Percentiles rank a stretch among this genome's conserved stretches.
Conservation (phyloP, 2,329 filamentous ascomycete species). For the Chaetomiaceae sp. region DNA sequence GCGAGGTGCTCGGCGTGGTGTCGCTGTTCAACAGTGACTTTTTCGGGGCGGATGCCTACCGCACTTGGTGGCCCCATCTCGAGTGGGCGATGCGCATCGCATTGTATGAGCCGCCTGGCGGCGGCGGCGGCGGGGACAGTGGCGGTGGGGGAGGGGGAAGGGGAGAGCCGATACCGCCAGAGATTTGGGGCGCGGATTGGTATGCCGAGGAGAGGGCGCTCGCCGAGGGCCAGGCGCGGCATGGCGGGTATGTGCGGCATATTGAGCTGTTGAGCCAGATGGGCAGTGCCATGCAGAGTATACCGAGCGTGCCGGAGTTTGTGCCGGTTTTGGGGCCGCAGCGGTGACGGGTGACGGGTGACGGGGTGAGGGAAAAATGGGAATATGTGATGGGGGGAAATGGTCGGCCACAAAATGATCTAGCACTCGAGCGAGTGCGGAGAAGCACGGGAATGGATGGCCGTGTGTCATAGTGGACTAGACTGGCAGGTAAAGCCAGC, state of each 20-base stretch:
- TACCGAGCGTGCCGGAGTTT: constrained; percentile 27
- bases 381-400: neutral
- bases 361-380: neutral
- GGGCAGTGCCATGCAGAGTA: constrained; percentile 31
- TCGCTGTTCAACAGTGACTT: constrained; percentile 55
- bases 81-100: constrained; percentile 59
- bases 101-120: constrained; percentile 45
- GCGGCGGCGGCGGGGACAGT: neutral
- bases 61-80: constrained; percentile 56
- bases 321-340: constrained; percentile 17
- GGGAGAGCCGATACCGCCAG: constrained; percentile 48
- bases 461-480: no score
- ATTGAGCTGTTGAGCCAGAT: constrained; percentile 45
- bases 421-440: no score
- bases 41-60: constrained; percentile 35
- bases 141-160: constrained; percentile 17
- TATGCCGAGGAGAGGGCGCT: constrained; percentile 40
- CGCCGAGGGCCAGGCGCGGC: constrained; percentile 29
- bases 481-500: no score
- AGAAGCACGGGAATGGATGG: no score
- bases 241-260: constrained; percentile 37
- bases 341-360: neutral
- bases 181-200: constrained; percentile 54
- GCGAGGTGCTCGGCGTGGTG: constrained; percentile 61
- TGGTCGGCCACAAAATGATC: no score